phyloP scores from a whole-genome alignment of 352 stramenopile genomes.

The Phytopythium mirpurense region DNA sequence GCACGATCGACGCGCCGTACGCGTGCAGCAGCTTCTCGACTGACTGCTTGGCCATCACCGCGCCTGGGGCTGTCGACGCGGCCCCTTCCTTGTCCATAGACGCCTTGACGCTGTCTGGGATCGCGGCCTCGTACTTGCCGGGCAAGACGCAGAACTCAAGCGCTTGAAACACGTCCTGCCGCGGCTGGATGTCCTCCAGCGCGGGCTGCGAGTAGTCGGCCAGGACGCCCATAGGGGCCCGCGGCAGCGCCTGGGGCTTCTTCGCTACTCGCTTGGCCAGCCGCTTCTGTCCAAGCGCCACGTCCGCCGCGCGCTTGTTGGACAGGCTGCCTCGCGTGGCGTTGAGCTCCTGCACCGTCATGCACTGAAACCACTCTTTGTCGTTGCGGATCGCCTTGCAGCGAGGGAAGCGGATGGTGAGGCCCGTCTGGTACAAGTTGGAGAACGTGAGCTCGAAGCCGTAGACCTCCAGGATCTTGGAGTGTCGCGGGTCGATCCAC shows the following conservation, averaged over 20 bases:
- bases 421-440: slow-evolving; percentile 70
- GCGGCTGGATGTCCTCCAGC: slow-evolving; percentile 45
- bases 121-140: slow-evolving; percentile 49
- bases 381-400: slow-evolving; percentile 80
- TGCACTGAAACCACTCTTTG: slow-evolving; percentile 80
- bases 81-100: slow-evolving; percentile 10
- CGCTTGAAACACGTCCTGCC: slow-evolving; percentile 57
- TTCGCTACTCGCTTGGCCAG: slow-evolving; percentile 36
- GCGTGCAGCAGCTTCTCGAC: slow-evolving; percentile 75
- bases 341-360: slow-evolving; percentile 76
- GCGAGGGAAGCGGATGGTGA: slow-evolving; percentile 78
- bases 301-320: slow-evolving; percentile 69
- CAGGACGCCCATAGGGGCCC: slow-evolving; percentile 32
- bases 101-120: slow-evolving; percentile 30
- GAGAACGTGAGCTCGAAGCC: slow-evolving; percentile 83
- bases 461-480: slow-evolving; percentile 82
- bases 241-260: slow-evolving; percentile 14
- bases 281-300: slow-evolving; percentile 65
- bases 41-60: slow-evolving; percentile 48
- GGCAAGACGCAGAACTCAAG: slow-evolving; percentile 79
- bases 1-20: slow-evolving; percentile 59
- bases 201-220: slow-evolving; percentile 56
- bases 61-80: neutral
- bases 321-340: slow-evolving; percentile 47
- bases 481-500: slow-evolving; percentile 78